These are phyloP conservation scores for Ustilago sp. DNA, from an alignment of 1,284 basidiomycete genomes.

Conservation along the genomic window DNA sequence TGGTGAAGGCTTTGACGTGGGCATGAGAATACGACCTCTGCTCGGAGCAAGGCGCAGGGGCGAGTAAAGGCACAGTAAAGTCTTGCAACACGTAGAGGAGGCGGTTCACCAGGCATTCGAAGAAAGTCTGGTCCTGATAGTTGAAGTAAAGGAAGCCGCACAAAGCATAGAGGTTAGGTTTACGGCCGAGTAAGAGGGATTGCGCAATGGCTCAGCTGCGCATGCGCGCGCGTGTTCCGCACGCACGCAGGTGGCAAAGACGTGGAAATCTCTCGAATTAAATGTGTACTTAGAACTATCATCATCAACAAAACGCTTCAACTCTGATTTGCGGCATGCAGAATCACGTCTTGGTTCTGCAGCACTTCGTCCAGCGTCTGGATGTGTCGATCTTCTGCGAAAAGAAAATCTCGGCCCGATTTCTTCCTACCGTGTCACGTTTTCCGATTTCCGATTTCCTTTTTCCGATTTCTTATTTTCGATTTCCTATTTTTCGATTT, in stretches of 20 bases:
- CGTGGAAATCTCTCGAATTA: no score
- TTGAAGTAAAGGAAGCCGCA: no score
- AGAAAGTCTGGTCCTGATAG: conserved; percentile 53
- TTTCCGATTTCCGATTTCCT: not conserved
- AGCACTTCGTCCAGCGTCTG: conserved; percentile 34
- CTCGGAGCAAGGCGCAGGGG: not conserved
- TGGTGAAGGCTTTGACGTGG: conserved; percentile 33
- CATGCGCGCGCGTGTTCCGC: no score
- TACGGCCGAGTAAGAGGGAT: no score
- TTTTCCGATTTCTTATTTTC: no score
- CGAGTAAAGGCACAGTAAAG: not conserved
- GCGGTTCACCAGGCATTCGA: conserved; percentile 57
- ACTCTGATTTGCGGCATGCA: conserved; percentile 38
- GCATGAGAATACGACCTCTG: not conserved
- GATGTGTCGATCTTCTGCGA: conserved; percentile 3
- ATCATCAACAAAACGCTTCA: no score
- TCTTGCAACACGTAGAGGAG: conserved; percentile 12
- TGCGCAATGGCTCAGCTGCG: no score
- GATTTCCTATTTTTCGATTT: no score
- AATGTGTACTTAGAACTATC: no score
- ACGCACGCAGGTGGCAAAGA: no score
- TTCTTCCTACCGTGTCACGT: not conserved
- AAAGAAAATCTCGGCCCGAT: not conserved
- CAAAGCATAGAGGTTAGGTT: no score
- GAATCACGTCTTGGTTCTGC: conserved; percentile 41